A percentile compares a stretch with the other conserved stretches of the same genome.
phyloP scores from a whole-genome alignment of 768 basidiomycete species.

The Mycena floridula region DNA sequence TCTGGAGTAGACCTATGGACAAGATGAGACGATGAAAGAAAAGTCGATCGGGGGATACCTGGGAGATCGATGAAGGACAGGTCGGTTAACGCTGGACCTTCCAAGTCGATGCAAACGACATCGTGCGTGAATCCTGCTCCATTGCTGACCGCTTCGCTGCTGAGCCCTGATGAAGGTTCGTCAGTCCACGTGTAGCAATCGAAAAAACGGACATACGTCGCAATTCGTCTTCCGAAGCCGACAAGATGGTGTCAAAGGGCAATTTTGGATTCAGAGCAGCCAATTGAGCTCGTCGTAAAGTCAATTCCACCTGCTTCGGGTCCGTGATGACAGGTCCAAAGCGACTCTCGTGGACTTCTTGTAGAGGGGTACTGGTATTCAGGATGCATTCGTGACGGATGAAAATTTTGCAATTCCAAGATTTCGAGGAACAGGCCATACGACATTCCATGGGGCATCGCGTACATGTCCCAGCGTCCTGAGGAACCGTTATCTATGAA shows the following conservation, averaged over 20 bases:
- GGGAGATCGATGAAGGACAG: not conserved
- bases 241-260: constrained; percentile 4
- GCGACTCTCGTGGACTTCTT: constrained; percentile 15
- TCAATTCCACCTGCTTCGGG: not conserved
- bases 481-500: constrained; percentile 31
- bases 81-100: not conserved
- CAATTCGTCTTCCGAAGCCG: not conserved
- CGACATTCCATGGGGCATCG: constrained; percentile 17
- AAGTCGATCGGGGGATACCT: too few relatives aligned
- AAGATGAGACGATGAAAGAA: too few relatives aligned
- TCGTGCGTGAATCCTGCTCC: not conserved
- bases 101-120: not conserved
- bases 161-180: too few relatives aligned
- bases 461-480: constrained; percentile 33
- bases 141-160: not conserved
- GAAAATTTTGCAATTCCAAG: constrained; percentile 20
- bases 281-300: not conserved
- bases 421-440: constrained; percentile 10
- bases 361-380: too few relatives aligned
- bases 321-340: not conserved
- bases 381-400: constrained; percentile 29
- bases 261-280: constrained; percentile 4
- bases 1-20: constrained; percentile 42
- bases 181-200: too few relatives aligned
- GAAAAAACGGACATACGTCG: too few relatives aligned